Base-by-base conservation (phyloP, 495 filamentous ascomycete species). In the Cetradonia linearis region DNA sequence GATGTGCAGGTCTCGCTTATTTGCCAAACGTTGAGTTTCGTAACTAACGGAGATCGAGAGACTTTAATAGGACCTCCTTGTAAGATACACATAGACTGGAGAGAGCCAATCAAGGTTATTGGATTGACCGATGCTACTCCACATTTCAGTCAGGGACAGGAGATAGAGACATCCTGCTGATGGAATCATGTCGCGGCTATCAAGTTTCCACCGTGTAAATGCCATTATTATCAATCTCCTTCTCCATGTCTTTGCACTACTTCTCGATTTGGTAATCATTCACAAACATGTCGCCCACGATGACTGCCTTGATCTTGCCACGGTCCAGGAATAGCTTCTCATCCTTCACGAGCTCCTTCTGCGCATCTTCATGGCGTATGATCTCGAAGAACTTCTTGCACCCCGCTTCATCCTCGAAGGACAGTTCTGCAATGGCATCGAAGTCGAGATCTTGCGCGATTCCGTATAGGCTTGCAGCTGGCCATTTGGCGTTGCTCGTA, bases 401-500 rank as follows among this genome's bases (percentile, higher is more conserved):
- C 9, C 67, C 66, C 20, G 58, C 68, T 30, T 68, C 66, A 49
- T 73, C 68, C 13, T 59, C 56, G 52, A 74, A 77, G 0, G 63
- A 69, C 5, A 77, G 46, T 48, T 72, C 71, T 5, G 67, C 72
- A 27, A 70, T 63, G 14, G 66, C 69, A 55, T 77, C 75, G 56
- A 70, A 74, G 31, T 76, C 70, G 36, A 73, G 71, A 37, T 72
- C 74, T 5, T 61, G 50, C 62, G 72, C 73, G n/a, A 60, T 63
- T 27, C 75, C 74, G 10, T 67, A 48, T 10, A 74, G 36, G 3
- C 74, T 61, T 2, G 59, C 63, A 7, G 73, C 74, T 11, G 72
- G 72, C 9, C 61, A 60, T 7, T 33, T 36, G 13, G 30, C 40
- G 34, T 50, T 38, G 34, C 65, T 50, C 18, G 30, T 37, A 4